phyloP scores from a whole-genome alignment of 2,329 filamentous ascomycete species.

The Lachnellula arida region DNA sequence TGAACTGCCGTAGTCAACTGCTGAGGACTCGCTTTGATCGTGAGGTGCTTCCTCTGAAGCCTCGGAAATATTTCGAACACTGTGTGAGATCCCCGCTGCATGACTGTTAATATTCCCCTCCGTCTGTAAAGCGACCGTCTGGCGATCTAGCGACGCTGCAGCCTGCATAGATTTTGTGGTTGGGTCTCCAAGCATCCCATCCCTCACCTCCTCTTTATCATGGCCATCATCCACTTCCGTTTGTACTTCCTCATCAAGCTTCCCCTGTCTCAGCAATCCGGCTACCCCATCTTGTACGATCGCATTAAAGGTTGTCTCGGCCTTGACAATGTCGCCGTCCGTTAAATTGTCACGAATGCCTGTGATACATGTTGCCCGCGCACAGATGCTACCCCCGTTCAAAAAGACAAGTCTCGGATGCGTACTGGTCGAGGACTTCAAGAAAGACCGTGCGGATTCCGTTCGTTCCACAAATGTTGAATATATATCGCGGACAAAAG shows the following conservation, averaged over 20 bases:
- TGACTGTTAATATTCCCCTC: neutral
- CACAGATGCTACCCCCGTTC: constrained; percentile 53
- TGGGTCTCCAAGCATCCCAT: constrained; percentile 37
- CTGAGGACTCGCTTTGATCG: neutral
- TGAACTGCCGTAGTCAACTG: neutral
- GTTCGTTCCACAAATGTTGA: constrained; percentile 44
- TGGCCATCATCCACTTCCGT: constrained; percentile 18
- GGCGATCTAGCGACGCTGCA: constrained; percentile 52
- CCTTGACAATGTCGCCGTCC: constrained; percentile 44
- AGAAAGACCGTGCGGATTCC: constrained; percentile 47
- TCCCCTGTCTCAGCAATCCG: constrained; percentile 31
- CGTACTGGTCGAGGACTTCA: constrained; percentile 41
- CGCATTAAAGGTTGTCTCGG: constrained; percentile 47
- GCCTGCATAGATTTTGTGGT: constrained; percentile 53
- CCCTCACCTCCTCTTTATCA: neutral
- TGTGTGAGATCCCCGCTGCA: neutral
- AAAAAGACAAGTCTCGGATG: constrained; percentile 55
- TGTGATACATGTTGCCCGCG: constrained; percentile 49
- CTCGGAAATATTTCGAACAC: neutral
- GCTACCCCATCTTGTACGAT: constrained; percentile 47
- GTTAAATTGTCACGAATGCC: constrained; percentile 50
- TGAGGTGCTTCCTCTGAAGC: neutral
- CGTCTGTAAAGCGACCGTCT: constrained; percentile 50
- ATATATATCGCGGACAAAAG: constrained; percentile 47
- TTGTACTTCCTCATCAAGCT: constrained; percentile 1